Base-by-base conservation (phyloP, 2,329 filamentous ascomycete species). In the Neonectria punicea region DNA sequence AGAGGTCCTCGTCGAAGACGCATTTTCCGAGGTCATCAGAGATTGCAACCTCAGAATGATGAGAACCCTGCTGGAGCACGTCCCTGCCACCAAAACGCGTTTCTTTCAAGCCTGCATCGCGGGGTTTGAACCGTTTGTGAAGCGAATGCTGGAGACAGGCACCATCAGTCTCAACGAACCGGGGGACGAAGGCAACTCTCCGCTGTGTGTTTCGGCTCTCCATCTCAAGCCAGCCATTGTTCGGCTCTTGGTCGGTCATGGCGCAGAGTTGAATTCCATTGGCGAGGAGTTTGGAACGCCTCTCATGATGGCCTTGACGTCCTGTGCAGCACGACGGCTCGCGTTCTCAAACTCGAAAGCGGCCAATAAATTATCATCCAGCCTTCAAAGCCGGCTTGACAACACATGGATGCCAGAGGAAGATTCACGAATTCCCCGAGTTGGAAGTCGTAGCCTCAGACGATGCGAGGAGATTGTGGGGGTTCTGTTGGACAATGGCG, bases 311-410 rank as follows among this genome's bases (percentile, higher is more conserved):
- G 41, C 41, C 9, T 16, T 67, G 16, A 43, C 49, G 16, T 34
- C 54, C 22, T 66, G 65, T n/a, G 54, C 46, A 39, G 36, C 32
- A 11, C 34, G 49, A 9, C 16, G 53, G 34, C 41, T 56, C 8
- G 41, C 16, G 10, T 56, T 22, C 43, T 18, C 22, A 11, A 10
- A 44, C 4, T 25, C 20, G 5, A n/a, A 32, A 4, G 11, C 11
- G 3, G 22, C 10, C 4, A 28, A 43, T 28, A 10, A 44, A 18
- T 10, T 20, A n/a, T 5, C 6, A 18, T 4, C 41, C n/a, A 44
- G 3, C n/a, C 4, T 20, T 44, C 20, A 20, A 20, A 20, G 10
- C 3, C 3, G 8, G 10, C 10, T 3, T 22, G 43, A 20, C 11
- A 47, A 20, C 9, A 47, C 14, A 9, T 47, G 44, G 44, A 6